A percentile compares a stretch with the other conserved stretches of the same genome.
Conservation (phyloP, 176 grass and related monocot genomes). For the Musa troglodytarum region DNA sequence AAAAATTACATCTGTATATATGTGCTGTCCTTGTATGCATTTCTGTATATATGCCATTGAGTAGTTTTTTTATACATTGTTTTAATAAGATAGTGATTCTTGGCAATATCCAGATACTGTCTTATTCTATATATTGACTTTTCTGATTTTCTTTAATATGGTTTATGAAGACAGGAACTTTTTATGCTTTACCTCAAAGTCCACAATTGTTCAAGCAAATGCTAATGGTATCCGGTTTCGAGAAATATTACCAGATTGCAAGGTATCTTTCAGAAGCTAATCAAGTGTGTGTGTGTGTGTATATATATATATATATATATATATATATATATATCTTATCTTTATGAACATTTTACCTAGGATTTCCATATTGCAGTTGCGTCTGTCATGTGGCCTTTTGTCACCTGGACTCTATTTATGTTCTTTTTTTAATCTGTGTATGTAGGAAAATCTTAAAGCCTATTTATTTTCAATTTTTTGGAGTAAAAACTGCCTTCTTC, state of each 20-base stretch:
- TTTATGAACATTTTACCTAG: too few relatives aligned
- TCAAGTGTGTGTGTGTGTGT: too few relatives aligned
- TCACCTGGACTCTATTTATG: not conserved
- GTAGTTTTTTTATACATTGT: not conserved
- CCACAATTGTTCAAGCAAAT: constrained; percentile 99
- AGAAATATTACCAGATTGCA: constrained; percentile 99
- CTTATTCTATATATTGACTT: not conserved
- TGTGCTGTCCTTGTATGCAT: not conserved
- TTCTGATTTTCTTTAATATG: constrained; percentile 33
- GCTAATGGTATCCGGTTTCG: constrained; percentile 95
- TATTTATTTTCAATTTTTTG: not conserved
- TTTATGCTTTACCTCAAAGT: constrained; percentile 98
- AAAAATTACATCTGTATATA: not conserved
- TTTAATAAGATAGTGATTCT: not conserved
- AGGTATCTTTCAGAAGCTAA: constrained; percentile 29
- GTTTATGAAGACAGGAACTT: constrained; percentile 96
- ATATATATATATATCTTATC: too few relatives aligned
- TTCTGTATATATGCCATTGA: not conserved
- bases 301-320: too few relatives aligned
- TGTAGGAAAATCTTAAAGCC: not conserved
- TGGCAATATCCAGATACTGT: too few relatives aligned
- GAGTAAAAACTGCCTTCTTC: not conserved
- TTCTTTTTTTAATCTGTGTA: not conserved
- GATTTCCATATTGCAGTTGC: not conserved
- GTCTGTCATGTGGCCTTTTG: not conserved